Base-by-base conservation (phyloP, 1,284 basidiomycete species). In the Volvariella surrecta region DNA sequence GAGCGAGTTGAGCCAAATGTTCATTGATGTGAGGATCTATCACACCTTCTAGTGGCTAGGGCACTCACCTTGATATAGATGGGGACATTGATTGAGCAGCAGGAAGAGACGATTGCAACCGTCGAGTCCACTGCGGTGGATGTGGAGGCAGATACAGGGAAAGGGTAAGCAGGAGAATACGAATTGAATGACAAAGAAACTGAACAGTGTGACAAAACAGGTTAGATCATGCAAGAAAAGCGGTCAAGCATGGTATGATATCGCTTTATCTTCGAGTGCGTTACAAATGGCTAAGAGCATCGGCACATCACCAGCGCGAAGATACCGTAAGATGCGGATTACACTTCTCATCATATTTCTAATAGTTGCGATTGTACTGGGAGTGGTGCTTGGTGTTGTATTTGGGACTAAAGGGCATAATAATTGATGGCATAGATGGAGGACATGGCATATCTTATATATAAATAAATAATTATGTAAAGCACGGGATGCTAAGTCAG, bases 1-100 rank as follows among this genome's bases (percentile, higher is more conserved):
- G 41, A 82, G 79, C 18, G 92, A 97, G 60, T 74, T 97, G 43
- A 88, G 85, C 1, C 87, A 91, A 58, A 68, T 97, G 50, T 93
- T 96, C 64, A 79, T 78, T 51, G 94, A 97, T 56, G 68, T 64
- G 79, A 76, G 39, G n/a, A 52, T 43, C n/a, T n/a, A 11, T 20
- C 46, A n/a, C 18, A 42, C 43, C 22, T 41, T n/a, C 19, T 19
- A 28, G 15, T 19, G 32, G 34, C 16, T 7, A 44, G 21, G 19
- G 18, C 44, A 20, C 45, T 54, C 39, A 53, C 13, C 22, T 21
- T 49, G n/a, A 41, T 38, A 3, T 50, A 89, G 82, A 85, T 92
- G 87, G 78, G 76, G 41, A 74, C 81, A 49, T 64, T 93, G 32
- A 76, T 92, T 16, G 71, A 81, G 40, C 82, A 89, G 61, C 88